phyloP scores from a whole-genome alignment of 2,329 filamentous ascomycete genomes.

The Lanzia echinophila region DNA sequence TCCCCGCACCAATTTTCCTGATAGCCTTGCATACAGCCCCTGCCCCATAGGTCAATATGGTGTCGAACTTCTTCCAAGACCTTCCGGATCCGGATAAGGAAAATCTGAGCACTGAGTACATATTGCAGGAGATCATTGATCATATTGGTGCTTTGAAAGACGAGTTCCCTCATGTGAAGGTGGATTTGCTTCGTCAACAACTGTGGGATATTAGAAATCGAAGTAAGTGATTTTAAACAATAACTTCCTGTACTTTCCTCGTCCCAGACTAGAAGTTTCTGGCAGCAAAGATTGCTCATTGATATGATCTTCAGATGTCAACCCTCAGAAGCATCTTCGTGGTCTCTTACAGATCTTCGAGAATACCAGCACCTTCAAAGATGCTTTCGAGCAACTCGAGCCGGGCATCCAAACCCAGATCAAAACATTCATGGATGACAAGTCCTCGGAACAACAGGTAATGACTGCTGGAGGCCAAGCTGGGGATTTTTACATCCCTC shows the following conservation, averaged over 20 bases:
- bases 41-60: background rate
- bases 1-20: background rate
- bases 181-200: constrained; percentile 24
- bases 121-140: constrained; percentile 31
- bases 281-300: too few species aligned
- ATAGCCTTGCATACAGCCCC: background rate
- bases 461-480: constrained; percentile 17
- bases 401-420: constrained; percentile 27
- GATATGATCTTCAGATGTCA: too few species aligned
- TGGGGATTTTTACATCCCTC: constrained; percentile 26
- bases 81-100: constrained; percentile 18
- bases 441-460: constrained; percentile 15
- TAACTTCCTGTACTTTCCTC: too few species aligned
- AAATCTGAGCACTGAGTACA: constrained; percentile 24
- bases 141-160: constrained; percentile 26
- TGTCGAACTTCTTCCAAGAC: constrained; percentile 5
- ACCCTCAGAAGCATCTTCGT: constrained; percentile 29
- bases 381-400: constrained; percentile 27
- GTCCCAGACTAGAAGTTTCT: too few species aligned
- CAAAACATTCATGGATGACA: constrained; percentile 25
- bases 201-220: constrained; percentile 27
- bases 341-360: constrained; percentile 29
- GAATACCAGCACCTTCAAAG: constrained; percentile 25
- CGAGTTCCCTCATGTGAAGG: constrained; percentile 24
- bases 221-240: background rate